Percentiles rank a stretch among this genome's conserved stretches.
phyloP scores from a whole-genome alignment of 2,329 filamentous ascomycete genomes.

The Colletotrichum paranaense region DNA sequence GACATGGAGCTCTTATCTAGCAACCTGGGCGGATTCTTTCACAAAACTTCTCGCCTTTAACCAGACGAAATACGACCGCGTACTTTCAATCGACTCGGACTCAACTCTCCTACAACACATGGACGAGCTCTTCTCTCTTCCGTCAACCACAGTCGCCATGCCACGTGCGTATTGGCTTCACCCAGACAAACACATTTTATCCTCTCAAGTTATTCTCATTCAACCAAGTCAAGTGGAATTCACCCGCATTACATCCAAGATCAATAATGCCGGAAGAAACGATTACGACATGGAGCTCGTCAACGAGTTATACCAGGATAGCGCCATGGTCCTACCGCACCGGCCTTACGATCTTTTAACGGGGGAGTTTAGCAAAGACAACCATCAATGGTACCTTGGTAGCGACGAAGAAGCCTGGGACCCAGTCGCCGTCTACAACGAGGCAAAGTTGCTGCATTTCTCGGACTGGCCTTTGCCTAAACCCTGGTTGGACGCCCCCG shows the following conservation, averaged over 20 bases:
- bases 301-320: slow-evolving; percentile 69
- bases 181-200: slow-evolving; percentile 63
- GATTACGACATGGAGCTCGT: slow-evolving; percentile 77
- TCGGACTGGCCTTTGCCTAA: slow-evolving; percentile 40
- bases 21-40: slow-evolving; percentile 71
- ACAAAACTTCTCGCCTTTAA: slow-evolving; percentile 76
- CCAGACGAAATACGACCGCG: slow-evolving; percentile 67
- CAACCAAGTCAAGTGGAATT: slow-evolving; percentile 66
- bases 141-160: slow-evolving; percentile 69
- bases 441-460: slow-evolving; percentile 67
- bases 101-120: slow-evolving; percentile 68
- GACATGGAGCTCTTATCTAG: slow-evolving; percentile 24
- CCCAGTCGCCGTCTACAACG: slow-evolving; percentile 58
- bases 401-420: slow-evolving; percentile 63
- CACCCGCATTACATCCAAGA: slow-evolving; percentile 41
- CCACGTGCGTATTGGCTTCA: slow-evolving; percentile 76
- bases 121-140: slow-evolving; percentile 77
- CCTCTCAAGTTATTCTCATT: slow-evolving; percentile 71
- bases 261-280: slow-evolving; percentile 38
- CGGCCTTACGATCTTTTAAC: slow-evolving; percentile 70
- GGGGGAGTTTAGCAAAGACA: slow-evolving; percentile 67
- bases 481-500: slow-evolving; percentile 31
- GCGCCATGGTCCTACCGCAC: slow-evolving; percentile 71
- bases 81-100: slow-evolving; percentile 68
- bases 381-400: slow-evolving; percentile 56